Evolutionary conservation across 805 yeast species (phyloP).

Genomic region (Lipomyces mesembrius): DNA sequence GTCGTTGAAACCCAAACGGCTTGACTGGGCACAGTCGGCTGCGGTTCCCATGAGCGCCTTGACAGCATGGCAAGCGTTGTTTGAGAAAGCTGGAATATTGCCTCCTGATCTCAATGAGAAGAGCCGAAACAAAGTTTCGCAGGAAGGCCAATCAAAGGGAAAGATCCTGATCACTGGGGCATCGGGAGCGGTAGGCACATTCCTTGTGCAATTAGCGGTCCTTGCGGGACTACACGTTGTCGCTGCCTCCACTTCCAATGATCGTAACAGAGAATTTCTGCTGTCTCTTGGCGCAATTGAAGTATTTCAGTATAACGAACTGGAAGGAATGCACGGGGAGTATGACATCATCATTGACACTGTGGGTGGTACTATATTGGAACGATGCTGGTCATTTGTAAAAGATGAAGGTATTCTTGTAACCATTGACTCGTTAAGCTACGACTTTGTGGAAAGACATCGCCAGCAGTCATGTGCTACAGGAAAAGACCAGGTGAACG

Average conservation of each 20-base stretch:
- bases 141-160: not conserved
- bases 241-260: constrained; percentile 7
- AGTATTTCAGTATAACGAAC: constrained; percentile 2
- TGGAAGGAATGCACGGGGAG: not conserved
- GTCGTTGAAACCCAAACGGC: not conserved
- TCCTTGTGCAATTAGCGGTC: not conserved
- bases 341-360: constrained; percentile 5
- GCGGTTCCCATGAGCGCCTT: constrained; percentile 8
- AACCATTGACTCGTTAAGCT: not conserved
- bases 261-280: constrained; percentile 4
- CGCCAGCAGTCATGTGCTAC: constrained; percentile 1
- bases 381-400: constrained; percentile 4
- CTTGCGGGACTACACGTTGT: constrained; percentile 4
- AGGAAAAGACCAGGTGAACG: constrained; percentile 1
- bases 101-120: not conserved
- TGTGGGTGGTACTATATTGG: constrained; percentile 4
- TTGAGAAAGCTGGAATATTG: constrained; percentile 1
- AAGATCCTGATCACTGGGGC: not conserved
- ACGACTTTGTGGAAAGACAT: constrained; percentile 3
- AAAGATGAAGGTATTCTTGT: constrained; percentile 2
- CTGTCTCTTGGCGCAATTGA: not conserved
- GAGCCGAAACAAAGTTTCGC: not conserved
- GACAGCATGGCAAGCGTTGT: constrained; percentile 7
- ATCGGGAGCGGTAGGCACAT: constrained; percentile 1
- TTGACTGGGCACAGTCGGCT: constrained; percentile 4